Evolutionary conservation across 139 green algal genomes (phyloP).

Genomic region (Pleodorina starrii): DNA sequence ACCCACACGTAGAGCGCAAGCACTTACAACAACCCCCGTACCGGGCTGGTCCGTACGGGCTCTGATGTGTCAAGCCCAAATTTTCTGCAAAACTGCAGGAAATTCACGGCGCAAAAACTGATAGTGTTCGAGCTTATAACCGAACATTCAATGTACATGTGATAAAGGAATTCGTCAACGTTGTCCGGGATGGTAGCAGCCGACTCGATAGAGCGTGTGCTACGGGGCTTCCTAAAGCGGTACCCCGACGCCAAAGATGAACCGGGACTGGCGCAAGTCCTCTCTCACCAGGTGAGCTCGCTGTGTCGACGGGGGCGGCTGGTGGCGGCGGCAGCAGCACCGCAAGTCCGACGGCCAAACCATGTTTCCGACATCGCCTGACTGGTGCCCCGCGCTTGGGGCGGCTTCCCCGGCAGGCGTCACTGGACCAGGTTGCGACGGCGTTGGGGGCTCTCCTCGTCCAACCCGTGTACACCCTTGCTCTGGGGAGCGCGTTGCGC

Average conservation of each 20-base stretch:
- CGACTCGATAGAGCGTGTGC: background rate
- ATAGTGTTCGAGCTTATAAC: too few species aligned
- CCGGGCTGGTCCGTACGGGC: too few species aligned
- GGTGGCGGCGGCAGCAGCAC: constrained; percentile 41
- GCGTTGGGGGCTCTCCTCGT: constrained; percentile 54
- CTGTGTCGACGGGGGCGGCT: background rate
- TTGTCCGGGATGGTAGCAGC: too few species aligned
- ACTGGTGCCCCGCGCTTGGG: background rate
- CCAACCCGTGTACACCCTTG: constrained; percentile 42
- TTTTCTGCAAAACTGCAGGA: too few species aligned
- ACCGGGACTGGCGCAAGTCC: background rate
- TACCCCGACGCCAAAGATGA: constrained; percentile 25
- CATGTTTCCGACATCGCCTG: background rate
- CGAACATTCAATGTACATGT: too few species aligned
- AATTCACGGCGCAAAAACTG: too few species aligned
- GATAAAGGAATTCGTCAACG: too few species aligned
- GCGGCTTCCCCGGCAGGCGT: background rate
- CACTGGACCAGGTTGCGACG: constrained; percentile 28
- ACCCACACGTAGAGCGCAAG: too few species aligned
- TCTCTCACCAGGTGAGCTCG: constrained; percentile 3
- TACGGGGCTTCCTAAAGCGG: constrained; percentile 11
- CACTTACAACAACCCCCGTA: too few species aligned
- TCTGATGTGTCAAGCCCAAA: too few species aligned
- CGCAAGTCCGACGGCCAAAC: background rate
- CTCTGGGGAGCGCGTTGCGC: constrained; percentile 43